Evolutionary conservation across 2,329 filamentous ascomycete genomes (phyloP).

Genomic region (Alternaria alternata): DNA sequence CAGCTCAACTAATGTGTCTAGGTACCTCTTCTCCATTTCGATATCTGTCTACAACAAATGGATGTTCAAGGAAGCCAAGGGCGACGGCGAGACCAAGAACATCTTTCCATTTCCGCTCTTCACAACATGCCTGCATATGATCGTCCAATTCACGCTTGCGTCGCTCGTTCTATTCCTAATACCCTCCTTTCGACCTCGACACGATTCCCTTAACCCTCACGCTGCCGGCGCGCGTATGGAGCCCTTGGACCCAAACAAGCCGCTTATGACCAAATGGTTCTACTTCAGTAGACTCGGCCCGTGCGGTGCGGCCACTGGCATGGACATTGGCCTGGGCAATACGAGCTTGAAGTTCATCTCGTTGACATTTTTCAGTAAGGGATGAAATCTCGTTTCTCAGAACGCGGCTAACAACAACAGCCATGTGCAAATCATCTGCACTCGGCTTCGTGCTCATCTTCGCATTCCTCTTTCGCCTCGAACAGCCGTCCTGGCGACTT

Average conservation of each 20-base stretch:
- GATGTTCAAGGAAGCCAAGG: slow-evolving; percentile 81
- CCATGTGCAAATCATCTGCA: slow-evolving; percentile 98
- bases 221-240: slow-evolving; percentile 39
- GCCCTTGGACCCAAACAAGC: slow-evolving; percentile 57
- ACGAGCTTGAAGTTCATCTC: slow-evolving; percentile 96
- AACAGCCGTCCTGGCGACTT: slow-evolving; percentile 84
- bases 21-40: slow-evolving; percentile 84
- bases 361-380: slow-evolving; percentile 85
- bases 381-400: not conserved
- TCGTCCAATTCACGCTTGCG: slow-evolving; percentile 84
- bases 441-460: slow-evolving; percentile 95
- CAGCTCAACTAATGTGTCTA: slow-evolving; percentile 18
- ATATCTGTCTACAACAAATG: slow-evolving; percentile 92
- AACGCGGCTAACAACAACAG: slow-evolving; percentile 37
- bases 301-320: slow-evolving; percentile 88
- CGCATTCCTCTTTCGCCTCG: slow-evolving; percentile 91
- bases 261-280: slow-evolving; percentile 84
- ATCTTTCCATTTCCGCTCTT: slow-evolving; percentile 96
- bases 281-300: slow-evolving; percentile 92
- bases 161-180: slow-evolving; percentile 80
- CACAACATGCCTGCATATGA: slow-evolving; percentile 94
- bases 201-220: slow-evolving; percentile 52
- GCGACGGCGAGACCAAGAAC: slow-evolving; percentile 46
- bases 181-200: slow-evolving; percentile 78
- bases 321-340: slow-evolving; percentile 96